Evolutionary conservation across 768 basidiomycete genomes (phyloP).

Genomic region (Peribolospora baueri): DNA sequence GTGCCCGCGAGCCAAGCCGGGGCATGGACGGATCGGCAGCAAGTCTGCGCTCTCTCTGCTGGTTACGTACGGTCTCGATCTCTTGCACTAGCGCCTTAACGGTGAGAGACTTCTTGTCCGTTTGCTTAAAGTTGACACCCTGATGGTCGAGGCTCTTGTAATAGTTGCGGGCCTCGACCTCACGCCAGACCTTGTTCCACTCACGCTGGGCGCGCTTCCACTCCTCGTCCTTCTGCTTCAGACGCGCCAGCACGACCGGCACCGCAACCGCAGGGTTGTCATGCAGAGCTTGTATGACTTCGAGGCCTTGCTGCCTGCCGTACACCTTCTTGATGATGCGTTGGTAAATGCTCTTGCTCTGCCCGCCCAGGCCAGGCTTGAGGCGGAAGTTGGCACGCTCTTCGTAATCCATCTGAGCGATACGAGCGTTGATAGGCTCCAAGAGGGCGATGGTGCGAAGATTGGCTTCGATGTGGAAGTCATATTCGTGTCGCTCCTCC

Average conservation of each 20-base stretch:
- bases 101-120: conserved; percentile 82
- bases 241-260: conserved; percentile 64
- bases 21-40: conserved; percentile 16
- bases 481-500: conserved; percentile 94
- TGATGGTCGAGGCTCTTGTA: conserved; percentile 95
- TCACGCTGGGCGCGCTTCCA: conserved; percentile 85
- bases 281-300: conserved; percentile 65
- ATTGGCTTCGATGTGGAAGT: conserved; percentile 79
- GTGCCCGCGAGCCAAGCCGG: conserved; percentile 25
- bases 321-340: conserved; percentile 86
- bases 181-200: conserved; percentile 91
- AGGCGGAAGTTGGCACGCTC: conserved; percentile 61
- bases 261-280: conserved; percentile 75
- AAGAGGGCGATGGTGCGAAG: conserved; percentile 70
- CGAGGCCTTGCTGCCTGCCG: conserved; percentile 46
- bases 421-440: conserved; percentile 59
- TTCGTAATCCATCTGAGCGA: conserved; percentile 69
- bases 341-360: conserved; percentile 66
- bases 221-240: conserved; percentile 88
- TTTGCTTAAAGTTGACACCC: conserved; percentile 76
- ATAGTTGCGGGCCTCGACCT: conserved; percentile 89
- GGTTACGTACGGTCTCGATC: conserved; percentile 42
- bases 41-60: conserved; percentile 32
- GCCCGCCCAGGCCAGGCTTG: conserved; percentile 67
- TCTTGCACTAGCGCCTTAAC: conserved; percentile 58